Evolutionary conservation across 1,284 basidiomycete species (phyloP).

Genomic region (Neonothopanus nambi): DNA sequence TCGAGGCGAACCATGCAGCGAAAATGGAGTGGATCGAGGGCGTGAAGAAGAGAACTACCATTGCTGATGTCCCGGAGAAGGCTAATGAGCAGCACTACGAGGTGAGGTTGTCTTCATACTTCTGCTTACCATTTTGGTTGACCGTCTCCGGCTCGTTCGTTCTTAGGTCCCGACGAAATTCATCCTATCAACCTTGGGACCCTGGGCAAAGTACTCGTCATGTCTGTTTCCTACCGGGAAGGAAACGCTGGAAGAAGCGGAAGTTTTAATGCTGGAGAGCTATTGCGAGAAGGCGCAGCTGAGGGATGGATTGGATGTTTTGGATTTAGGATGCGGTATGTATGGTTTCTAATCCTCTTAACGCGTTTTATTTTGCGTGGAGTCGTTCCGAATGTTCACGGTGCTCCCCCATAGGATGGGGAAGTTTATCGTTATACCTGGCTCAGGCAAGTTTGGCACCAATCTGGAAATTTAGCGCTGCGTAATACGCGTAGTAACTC

Average conservation of each 20-base stretch:
- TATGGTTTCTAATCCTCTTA: not conserved
- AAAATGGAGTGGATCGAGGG: constrained; percentile 68
- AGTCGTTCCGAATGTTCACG: not conserved
- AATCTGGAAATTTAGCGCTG: no score
- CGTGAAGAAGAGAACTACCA: constrained; percentile 50
- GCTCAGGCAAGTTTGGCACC: constrained; percentile 56
- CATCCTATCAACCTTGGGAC: constrained; percentile 40
- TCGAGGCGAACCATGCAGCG: constrained; percentile 63
- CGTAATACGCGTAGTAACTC: no score
- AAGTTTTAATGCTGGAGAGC: constrained; percentile 67
- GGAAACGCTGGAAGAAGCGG: constrained; percentile 69
- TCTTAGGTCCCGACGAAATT: constrained; percentile 67
- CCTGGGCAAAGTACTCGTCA: constrained; percentile 46
- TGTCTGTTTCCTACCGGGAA: constrained; percentile 70
- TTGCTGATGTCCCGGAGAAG: constrained; percentile 69
- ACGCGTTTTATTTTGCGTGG: not conserved
- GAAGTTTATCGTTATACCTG: constrained; percentile 68
- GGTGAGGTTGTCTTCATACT: constrained; percentile 34
- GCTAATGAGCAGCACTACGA: constrained; percentile 84
- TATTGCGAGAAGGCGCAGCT: constrained; percentile 73
- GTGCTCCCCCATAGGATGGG: constrained; percentile 55
- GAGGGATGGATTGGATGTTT: constrained; percentile 63
- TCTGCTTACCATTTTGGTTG: not conserved
- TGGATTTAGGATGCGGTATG: constrained; percentile 75
- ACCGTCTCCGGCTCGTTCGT: not conserved